Conservation (phyloP, 441 rosid species). For the Jatropha multifida region DNA sequence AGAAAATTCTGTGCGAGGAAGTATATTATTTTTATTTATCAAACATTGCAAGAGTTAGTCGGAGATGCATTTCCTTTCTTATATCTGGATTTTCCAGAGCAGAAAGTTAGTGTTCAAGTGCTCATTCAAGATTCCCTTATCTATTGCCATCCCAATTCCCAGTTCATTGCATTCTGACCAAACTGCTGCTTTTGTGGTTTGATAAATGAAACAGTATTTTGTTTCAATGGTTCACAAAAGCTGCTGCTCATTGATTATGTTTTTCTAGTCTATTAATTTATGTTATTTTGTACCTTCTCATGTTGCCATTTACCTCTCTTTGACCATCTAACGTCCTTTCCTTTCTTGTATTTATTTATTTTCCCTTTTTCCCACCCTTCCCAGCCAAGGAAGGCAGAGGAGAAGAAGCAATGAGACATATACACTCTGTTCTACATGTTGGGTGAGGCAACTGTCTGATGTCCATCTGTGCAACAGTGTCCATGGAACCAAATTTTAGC, state of each 20-base stretch:
- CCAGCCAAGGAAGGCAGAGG: slow-evolving; percentile 76
- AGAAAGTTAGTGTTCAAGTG: neutral
- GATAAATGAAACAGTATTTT: neutral
- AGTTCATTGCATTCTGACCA: neutral
- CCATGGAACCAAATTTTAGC: neutral
- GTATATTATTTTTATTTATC: neutral
- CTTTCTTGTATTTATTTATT: neutral
- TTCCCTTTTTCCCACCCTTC: slow-evolving; percentile 38
- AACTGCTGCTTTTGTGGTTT: neutral
- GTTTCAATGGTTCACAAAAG: neutral
- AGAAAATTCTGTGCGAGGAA: neutral
- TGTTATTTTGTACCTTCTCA: neutral
- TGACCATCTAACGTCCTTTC: neutral
- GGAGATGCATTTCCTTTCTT: neutral
- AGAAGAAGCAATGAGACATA: slow-evolving; percentile 39
- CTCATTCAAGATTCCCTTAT: neutral
- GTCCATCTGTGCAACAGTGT: slow-evolving; percentile 5
- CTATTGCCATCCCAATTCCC: neutral
- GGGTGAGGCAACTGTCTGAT: slow-evolving; percentile 1
- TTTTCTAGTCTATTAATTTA: neutral
- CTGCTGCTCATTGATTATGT: neutral
- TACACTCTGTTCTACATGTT: neutral
- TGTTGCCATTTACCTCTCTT: neutral
- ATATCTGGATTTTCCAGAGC: neutral
- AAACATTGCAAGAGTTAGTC: neutral